phyloP scores from a whole-genome alignment of 1,284 basidiomycete genomes.

The Fomitopsis palustris region DNA sequence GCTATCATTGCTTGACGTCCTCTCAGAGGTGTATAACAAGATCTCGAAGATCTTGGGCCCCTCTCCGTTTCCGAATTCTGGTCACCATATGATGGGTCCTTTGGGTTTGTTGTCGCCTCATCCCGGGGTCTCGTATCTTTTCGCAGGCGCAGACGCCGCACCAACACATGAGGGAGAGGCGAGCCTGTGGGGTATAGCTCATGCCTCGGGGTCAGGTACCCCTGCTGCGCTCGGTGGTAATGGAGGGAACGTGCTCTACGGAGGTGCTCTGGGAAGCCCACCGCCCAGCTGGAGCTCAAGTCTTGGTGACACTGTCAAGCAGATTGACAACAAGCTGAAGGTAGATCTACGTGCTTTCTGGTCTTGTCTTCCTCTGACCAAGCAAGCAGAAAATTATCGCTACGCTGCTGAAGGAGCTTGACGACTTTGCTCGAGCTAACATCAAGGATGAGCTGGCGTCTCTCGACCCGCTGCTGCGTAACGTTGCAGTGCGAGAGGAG shows the following conservation, averaged over 20 bases:
- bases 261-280: slow-evolving; percentile 42
- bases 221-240: slow-evolving; percentile 8
- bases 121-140: slow-evolving; percentile 78
- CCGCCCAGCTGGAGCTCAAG: slow-evolving; percentile 57
- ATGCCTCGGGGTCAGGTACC: slow-evolving; percentile 33
- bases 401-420: slow-evolving; percentile 75
- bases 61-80: slow-evolving; percentile 61
- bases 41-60: slow-evolving; percentile 77
- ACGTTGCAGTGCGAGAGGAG: slow-evolving; percentile 33
- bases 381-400: slow-evolving; percentile 70
- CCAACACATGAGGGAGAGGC: slow-evolving; percentile 39
- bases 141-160: slow-evolving; percentile 38
- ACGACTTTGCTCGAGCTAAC: slow-evolving; percentile 70
- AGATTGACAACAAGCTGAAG: slow-evolving; percentile 81
- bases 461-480: slow-evolving; percentile 71
- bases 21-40: slow-evolving; percentile 85
- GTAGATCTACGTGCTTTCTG: slow-evolving; percentile 36
- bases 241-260: slow-evolving; percentile 25
- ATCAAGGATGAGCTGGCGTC: slow-evolving; percentile 81
- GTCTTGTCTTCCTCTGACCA: slow-evolving; percentile 2
- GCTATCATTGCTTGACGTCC: slow-evolving; percentile 80
- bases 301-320: slow-evolving; percentile 70
- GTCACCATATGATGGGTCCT: slow-evolving; percentile 74
- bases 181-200: slow-evolving; percentile 70
- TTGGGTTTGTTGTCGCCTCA: slow-evolving; percentile 69